Evolutionary conservation across 176 grass and related monocot species (phyloP), one percentile per base, ranked within the genome.

Genomic region (Carex littledalei): DNA sequence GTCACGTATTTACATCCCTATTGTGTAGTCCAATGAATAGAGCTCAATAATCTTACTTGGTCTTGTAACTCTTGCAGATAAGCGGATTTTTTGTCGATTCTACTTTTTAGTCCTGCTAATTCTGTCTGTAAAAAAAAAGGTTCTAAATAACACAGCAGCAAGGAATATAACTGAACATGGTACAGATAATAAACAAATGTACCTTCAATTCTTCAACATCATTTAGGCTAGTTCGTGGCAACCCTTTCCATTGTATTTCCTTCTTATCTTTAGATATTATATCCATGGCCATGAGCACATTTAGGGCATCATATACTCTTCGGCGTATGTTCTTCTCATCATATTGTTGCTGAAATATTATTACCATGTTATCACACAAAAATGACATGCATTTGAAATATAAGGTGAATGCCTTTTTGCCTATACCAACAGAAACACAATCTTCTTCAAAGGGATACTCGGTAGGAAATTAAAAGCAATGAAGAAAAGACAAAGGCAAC

Each of bases 181-280:
- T 41, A 84, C 11, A 56, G 86, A 84, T 60, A 57, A 75, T 16
- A 76, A 10, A 65, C 35, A 61, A 84, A 71, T 80, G 78, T 86
- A 95, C 97, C 93, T 95, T 95, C 75, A 99, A 87, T 82, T 95
- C 92, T 69, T 99, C 97, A 50, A 96, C 82, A 84, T 99, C 97
- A 76, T 88, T 91, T 85, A 92, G 81, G 90, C 88, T 99, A 10
- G 90, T 99, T 59, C 87, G 86, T 69, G 97, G 97, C 85, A 99
- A 94, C n/a, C 97, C 97, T 83, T 89, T 99, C 97, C 97, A 99
- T 37, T 95, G 97, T 88, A 99, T 96, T 84, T 99, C 97, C 74
- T 99, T 99, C 87, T 99, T 99, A 88, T 99, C 97, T 90, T 99
- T 99, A 69, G 93, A 96, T 80, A 99, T 94, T 90, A 99, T 99